Evolutionary conservation across 2,329 filamentous ascomycete genomes (phyloP).

Genomic region (Alternaria solani): DNA sequence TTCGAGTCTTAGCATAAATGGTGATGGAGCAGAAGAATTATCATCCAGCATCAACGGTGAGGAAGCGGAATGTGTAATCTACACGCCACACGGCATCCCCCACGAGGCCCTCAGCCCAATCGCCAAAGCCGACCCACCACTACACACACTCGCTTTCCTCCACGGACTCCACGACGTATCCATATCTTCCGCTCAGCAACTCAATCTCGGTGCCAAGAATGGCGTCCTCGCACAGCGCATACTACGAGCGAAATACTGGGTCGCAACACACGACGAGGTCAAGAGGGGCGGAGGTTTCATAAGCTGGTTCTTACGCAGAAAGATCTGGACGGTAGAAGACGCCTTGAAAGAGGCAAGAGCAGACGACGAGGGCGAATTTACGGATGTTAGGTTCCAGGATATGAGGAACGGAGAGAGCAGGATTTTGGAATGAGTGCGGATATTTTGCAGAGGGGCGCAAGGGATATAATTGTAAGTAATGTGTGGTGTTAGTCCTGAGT

Average conservation of each 20-base stretch:
- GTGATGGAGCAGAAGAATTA: slow-evolving; percentile 36
- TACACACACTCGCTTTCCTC: slow-evolving; percentile 66
- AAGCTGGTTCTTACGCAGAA: slow-evolving; percentile 57
- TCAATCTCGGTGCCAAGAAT: slow-evolving; percentile 71
- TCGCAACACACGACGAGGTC: slow-evolving; percentile 71
- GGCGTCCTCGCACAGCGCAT: slow-evolving; percentile 64
- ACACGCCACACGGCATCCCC: slow-evolving; percentile 70
- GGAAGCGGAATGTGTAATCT: slow-evolving; percentile 65
- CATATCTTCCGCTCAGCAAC: slow-evolving; percentile 60
- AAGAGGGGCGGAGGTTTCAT: slow-evolving; percentile 68
- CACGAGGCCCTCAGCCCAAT: slow-evolving; percentile 57
- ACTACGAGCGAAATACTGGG: slow-evolving; percentile 67
- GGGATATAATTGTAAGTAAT: background rate
- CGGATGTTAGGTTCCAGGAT: slow-evolving; percentile 52
- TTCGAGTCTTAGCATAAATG: slow-evolving; percentile 41
- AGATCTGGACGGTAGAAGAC: slow-evolving; percentile 54
- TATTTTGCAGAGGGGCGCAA: background rate
- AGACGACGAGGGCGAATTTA: slow-evolving; percentile 50
- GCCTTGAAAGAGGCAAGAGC: slow-evolving; percentile 58
- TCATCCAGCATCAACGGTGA: slow-evolving; percentile 19
- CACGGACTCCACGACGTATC: slow-evolving; percentile 71
- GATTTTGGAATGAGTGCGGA: slow-evolving; percentile 53
- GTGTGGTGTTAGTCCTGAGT: background rate
- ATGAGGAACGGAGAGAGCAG: slow-evolving; percentile 65
- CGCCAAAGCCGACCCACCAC: slow-evolving; percentile 53